phyloP scores from a whole-genome alignment of 495 filamentous ascomycete species.

The Echria macrotheca region DNA sequence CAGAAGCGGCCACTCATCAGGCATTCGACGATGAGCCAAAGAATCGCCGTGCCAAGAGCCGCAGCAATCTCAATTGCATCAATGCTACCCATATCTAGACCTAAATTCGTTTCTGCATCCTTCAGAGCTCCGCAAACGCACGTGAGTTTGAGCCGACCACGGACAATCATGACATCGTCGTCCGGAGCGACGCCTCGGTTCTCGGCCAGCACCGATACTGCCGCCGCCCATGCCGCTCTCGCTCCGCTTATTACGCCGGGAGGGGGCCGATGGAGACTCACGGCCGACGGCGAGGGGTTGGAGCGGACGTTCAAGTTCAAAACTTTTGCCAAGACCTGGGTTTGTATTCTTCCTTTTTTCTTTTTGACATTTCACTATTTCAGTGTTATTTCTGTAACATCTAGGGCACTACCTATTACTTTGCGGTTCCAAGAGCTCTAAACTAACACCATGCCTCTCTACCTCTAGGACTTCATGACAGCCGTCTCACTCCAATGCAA shows the following conservation, averaged over 20 bases:
- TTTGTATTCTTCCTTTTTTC: conserved; percentile 25
- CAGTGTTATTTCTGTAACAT: no score
- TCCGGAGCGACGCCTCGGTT: neutral
- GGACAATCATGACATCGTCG: no score
- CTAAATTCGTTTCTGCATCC: no score
- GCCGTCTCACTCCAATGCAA: conserved; percentile 52
- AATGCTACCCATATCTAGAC: no score
- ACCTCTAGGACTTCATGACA: conserved; percentile 54
- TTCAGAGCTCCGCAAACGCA: no score
- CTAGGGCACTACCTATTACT: no score
- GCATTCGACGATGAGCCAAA: no score
- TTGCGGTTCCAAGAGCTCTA: no score
- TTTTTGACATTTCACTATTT: neutral
- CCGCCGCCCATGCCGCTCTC: neutral
- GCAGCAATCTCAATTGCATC: no score
- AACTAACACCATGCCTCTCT: neutral
- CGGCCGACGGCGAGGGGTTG: conserved; percentile 45
- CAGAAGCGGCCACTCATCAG: no score
- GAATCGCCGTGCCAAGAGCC: no score
- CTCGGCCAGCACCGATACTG: neutral
- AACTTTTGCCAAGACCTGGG: conserved; percentile 59
- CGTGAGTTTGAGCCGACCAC: no score
- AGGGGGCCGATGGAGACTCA: conserved; percentile 48
- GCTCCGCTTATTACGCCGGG: conserved; percentile 5
- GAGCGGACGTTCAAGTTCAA: conserved; percentile 58